Evolutionary conservation across 2,329 filamentous ascomycete species (phyloP).

Genomic region (Xylariaceae sp.): DNA sequence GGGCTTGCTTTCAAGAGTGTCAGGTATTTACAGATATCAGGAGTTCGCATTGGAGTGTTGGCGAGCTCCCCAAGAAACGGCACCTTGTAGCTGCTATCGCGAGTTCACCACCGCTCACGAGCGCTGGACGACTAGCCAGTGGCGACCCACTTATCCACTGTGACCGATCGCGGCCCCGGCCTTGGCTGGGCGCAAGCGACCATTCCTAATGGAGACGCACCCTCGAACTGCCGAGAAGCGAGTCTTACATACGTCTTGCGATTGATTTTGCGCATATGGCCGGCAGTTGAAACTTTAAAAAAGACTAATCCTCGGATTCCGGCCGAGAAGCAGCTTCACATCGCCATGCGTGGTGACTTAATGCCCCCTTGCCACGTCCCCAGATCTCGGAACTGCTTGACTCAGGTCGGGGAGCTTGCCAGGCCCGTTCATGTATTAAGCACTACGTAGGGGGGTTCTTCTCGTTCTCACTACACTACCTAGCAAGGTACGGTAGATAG

Average conservation of each 20-base stretch:
- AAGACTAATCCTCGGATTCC: neutral
- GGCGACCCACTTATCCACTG: neutral
- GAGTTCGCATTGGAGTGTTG: neutral
- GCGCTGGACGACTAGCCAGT: conserved; percentile 4
- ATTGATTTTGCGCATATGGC: neutral
- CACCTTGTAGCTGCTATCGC: conserved; percentile 22
- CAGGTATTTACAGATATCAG: neutral
- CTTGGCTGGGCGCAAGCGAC: neutral
- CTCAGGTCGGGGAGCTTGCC: neutral
- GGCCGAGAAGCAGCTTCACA: neutral
- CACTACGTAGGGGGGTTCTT: neutral
- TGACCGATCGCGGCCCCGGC: neutral
- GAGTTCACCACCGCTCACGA: conserved; percentile 23
- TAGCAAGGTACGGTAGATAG: no score
- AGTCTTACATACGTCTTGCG: neutral
- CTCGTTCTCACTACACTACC: neutral
- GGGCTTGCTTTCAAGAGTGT: neutral
- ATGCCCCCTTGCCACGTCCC: neutral
- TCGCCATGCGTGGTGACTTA: neutral
- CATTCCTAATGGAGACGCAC: conserved; percentile 9
- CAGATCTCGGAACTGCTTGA: neutral
- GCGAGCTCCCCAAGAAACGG: neutral
- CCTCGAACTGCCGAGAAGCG: conserved; percentile 1
- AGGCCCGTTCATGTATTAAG: neutral
- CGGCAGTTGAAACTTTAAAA: neutral